Evolutionary conservation across 78 protist genomes (phyloP).

Genomic region (Emiliania huxleyi): DNA sequence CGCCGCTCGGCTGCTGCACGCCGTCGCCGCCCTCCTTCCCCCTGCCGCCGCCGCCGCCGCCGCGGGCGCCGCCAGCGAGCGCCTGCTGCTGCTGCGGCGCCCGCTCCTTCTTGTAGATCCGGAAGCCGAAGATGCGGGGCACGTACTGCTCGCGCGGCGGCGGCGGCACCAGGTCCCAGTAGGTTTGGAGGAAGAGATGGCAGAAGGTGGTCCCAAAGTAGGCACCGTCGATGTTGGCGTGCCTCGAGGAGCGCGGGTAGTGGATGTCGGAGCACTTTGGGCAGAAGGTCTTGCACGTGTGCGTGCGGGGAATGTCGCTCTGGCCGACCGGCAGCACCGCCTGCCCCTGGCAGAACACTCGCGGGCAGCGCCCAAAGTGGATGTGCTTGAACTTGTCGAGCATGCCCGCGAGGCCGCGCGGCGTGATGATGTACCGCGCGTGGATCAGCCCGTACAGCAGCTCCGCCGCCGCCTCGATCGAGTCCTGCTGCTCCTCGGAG

Average conservation of each 20-base stretch:
- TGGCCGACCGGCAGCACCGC: constrained; percentile 40
- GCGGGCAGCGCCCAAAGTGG: constrained; percentile 53
- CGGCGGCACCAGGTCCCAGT: constrained; percentile 70
- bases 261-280: constrained; percentile 28
- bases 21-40: too few species aligned
- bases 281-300: constrained; percentile 3
- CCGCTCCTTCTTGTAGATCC: constrained; percentile 68
- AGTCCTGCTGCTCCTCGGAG: constrained; percentile 62
- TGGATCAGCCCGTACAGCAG: constrained; percentile 95
- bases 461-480: constrained; percentile 75
- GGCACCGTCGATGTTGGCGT: constrained; percentile 86
- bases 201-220: constrained; percentile 95
- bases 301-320: neutral
- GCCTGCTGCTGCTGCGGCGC: too few species aligned
- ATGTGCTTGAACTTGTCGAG: constrained; percentile 16
- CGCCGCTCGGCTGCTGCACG: too few species aligned
- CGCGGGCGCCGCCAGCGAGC: too few species aligned
- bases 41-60: too few species aligned
- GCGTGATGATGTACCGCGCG: constrained; percentile 90
- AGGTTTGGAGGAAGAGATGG: constrained; percentile 74
- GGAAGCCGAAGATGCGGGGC: constrained; percentile 88
- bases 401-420: constrained; percentile 87
- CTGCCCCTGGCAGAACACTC: constrained; percentile 36
- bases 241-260: neutral
- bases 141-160: constrained; percentile 52